phyloP scores from a whole-genome alignment of 441 rosid genomes.

The Gossypium trilobum region DNA sequence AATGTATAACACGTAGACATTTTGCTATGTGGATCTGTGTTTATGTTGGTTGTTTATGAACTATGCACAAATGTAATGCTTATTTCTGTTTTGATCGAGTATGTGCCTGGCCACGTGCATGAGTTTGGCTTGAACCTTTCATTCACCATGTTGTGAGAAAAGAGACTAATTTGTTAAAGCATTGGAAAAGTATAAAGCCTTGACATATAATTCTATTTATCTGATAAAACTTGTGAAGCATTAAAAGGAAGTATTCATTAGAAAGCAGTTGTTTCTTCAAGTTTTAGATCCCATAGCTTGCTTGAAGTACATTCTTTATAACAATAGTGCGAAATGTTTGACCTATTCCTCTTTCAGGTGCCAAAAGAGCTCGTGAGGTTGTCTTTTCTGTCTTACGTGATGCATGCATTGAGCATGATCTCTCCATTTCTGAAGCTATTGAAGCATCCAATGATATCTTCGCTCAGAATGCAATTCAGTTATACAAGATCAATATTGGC shows the following conservation, averaged over 20 bases:
- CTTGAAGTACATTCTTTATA: not conserved
- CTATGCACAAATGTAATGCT: not conserved
- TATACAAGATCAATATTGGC: slow-evolving; percentile 49
- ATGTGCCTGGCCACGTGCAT: not conserved
- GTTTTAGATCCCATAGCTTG: slow-evolving; percentile 4
- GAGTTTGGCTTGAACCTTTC: not conserved
- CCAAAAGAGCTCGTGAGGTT: slow-evolving; percentile 67
- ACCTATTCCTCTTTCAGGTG: slow-evolving; percentile 40
- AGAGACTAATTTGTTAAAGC: not conserved
- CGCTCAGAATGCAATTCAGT: slow-evolving; percentile 42
- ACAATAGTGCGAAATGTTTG: slow-evolving; percentile 8
- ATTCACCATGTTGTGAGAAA: not conserved
- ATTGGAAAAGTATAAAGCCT: not conserved
- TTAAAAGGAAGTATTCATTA: not conserved
- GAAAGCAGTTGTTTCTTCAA: not conserved
- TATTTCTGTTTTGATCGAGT: not conserved
- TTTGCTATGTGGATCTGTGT: not conserved
- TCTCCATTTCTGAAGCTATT: slow-evolving; percentile 67
- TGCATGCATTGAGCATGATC: slow-evolving; percentile 63
- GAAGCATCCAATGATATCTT: slow-evolving; percentile 74
- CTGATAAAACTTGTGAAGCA: not conserved
- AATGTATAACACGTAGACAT: too few species aligned
- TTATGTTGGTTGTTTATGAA: not conserved
- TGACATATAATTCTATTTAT: not conserved
- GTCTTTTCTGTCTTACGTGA: slow-evolving; percentile 61